Conservation (phyloP, 129 eudicot species). For the Flaveria sonorensis region DNA sequence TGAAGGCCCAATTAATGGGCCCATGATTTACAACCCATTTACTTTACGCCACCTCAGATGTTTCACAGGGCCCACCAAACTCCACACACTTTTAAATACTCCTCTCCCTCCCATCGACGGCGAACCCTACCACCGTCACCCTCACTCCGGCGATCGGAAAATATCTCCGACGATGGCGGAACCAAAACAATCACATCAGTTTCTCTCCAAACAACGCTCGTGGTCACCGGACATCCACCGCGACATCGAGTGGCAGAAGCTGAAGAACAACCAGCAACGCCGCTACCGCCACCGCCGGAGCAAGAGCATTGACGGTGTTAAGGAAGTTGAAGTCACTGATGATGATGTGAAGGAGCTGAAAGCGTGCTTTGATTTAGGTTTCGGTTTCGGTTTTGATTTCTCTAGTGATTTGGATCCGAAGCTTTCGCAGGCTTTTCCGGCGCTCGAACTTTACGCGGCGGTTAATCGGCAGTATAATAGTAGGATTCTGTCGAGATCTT, state of each 20-base stretch:
- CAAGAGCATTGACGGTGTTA: constrained; percentile 35
- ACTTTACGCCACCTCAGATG: background rate
- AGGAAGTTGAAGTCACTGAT: constrained; percentile 29
- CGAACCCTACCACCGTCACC: constrained; percentile 7
- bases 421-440: constrained; percentile 66
- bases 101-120: constrained; percentile 11
- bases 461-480: constrained; percentile 52
- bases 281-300: constrained; percentile 30
- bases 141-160: background rate
- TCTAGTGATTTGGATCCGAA: constrained; percentile 48
- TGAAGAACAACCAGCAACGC: constrained; percentile 42
- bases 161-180: constrained; percentile 38
- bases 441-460: constrained; percentile 65
- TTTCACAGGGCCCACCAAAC: background rate
- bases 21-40: background rate
- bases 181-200: constrained; percentile 16
- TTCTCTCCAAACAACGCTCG: constrained; percentile 48
- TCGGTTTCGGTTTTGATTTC: constrained; percentile 52
- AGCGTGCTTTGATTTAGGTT: constrained; percentile 81
- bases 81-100: constrained; percentile 26
- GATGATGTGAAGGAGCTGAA: constrained; percentile 79
- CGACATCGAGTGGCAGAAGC: constrained; percentile 58
- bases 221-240: constrained; percentile 69
- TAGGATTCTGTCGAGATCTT: constrained; percentile 45
- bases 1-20: background rate